Evolutionary conservation across 129 eudicot species (phyloP), one percentile per base, ranked within the genome.

Genomic region (Solidago caesia): DNA sequence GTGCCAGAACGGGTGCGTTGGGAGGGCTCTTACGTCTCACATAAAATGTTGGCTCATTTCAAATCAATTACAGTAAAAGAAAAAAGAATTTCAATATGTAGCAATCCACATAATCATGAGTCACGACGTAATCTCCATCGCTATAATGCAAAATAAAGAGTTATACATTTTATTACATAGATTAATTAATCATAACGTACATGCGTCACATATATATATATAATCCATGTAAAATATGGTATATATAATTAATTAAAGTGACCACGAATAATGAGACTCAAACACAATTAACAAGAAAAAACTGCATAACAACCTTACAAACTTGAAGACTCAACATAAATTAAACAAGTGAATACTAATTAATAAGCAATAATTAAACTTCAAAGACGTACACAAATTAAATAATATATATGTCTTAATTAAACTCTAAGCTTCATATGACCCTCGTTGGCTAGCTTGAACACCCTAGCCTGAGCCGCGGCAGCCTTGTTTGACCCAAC

Each of bases 381-480:
- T 7, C 44, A 72, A 76, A 62, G 15, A 75, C 39, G 2, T 33
- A 33, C 63, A 45, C 42, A 75, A 67, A 56, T 15, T 6, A 53
- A 13, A 14, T 13, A 56, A 79, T 47, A 46, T 55, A 46, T 59
- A 46, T 59, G 66, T 67, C 51, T 77, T 47, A 64, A 51, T 81
- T 87, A 87, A 71, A 44, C 70, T 77, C 83, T 81, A 64, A 86
- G 87, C 82, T 85, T 89, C 73, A 80, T 71, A 51, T 75, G 82
- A 44, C 91, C 92, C 83, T 93, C 96, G 15, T 93, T 93, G 7
- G 98, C 98, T 15, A 79, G 77, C 88, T 82, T 90, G 88, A 93
- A 93, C 76, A 90, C 82, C 13, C 75, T 73, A 4, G 98, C 98
- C 80, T 93, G 98, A 71, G 89, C 71, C 15, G 92, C 81, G 3